Percentiles rank a stretch among this genome's conserved stretches.
These are phyloP conservation scores for Lactarius quietus DNA, from an alignment of 768 basidiomycete genomes.

Conservation along the genomic window DNA sequence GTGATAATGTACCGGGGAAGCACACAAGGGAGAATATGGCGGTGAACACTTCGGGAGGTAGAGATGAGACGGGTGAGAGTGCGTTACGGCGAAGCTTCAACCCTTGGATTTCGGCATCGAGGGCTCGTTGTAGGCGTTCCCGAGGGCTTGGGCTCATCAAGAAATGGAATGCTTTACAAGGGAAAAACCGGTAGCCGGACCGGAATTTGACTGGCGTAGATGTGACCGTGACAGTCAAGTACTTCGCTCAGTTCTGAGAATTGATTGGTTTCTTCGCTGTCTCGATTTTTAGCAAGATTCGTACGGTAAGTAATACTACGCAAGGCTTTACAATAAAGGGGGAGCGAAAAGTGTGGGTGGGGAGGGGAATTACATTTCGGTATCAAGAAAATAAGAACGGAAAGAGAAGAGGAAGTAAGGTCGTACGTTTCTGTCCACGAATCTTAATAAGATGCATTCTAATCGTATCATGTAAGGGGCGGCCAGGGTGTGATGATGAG, in stretches of 20 bases:
- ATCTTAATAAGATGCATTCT: neutral
- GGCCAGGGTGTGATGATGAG: neutral
- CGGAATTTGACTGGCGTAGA: too few relatives aligned
- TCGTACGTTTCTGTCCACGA: neutral
- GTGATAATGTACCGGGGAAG: too few relatives aligned
- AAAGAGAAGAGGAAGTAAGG: neutral
- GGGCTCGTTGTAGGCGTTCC: too few relatives aligned
- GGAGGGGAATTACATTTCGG: constrained; percentile 10
- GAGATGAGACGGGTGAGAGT: too few relatives aligned
- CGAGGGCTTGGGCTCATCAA: too few relatives aligned
- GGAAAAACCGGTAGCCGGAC: too few relatives aligned
- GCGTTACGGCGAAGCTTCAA: too few relatives aligned
- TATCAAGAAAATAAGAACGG: neutral
- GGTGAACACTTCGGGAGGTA: too few relatives aligned
- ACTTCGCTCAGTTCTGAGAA: neutral
- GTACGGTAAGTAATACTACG: constrained; percentile 20
- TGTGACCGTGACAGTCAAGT: too few relatives aligned
- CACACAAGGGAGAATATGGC: too few relatives aligned
- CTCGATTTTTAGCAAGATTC: constrained; percentile 6
- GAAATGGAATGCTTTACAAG: too few relatives aligned
- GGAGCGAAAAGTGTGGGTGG: neutral
- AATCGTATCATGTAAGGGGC: neutral
- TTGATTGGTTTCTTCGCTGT: neutral
- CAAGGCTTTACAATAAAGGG: constrained; percentile 11
- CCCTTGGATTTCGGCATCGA: too few relatives aligned